Percentiles rank a stretch among this genome's conserved stretches.
Conservation (phyloP, 2,329 filamentous ascomycete genomes). For the Penicillium sp. region DNA sequence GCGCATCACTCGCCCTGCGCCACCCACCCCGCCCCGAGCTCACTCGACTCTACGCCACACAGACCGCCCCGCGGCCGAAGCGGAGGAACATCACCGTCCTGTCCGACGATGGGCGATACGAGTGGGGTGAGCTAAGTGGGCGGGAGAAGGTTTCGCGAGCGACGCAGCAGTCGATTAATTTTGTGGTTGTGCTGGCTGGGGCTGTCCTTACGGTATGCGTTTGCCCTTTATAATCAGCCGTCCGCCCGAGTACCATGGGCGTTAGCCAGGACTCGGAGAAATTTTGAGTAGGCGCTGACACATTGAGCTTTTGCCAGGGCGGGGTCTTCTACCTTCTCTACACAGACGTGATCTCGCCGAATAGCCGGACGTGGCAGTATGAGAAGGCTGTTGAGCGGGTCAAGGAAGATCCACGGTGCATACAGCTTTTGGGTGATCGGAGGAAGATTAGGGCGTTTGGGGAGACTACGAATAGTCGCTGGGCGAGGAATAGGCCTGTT, state of each 20-base stretch:
- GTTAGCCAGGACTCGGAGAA: neutral
- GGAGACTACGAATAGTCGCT: constrained; percentile 78
- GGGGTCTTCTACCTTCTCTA: constrained; percentile 79
- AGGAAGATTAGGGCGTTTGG: constrained; percentile 79
- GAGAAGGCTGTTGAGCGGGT: constrained; percentile 82
- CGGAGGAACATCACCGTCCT: constrained; percentile 76
- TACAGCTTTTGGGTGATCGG: constrained; percentile 71
- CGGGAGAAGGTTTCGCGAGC: constrained; percentile 80
- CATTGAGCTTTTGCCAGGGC: constrained; percentile 51
- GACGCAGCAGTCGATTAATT: constrained; percentile 89
- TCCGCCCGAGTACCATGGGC: neutral
- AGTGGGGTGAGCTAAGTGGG: constrained; percentile 74
- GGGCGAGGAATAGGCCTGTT: constrained; percentile 66
- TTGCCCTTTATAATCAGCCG: neutral
- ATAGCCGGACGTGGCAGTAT: constrained; percentile 85
- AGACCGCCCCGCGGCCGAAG: constrained; percentile 50
- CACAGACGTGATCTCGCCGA: constrained; percentile 78
- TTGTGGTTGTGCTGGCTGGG: constrained; percentile 74
- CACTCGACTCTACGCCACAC: constrained; percentile 61
- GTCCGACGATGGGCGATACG: constrained; percentile 80
- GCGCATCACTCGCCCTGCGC: constrained; percentile 28
- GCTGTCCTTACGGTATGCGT: constrained; percentile 70
- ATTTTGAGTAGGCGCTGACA: neutral
- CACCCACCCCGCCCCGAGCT: constrained; percentile 38
- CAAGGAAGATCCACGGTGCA: constrained; percentile 69